These are phyloP conservation scores for Scutellaria galericulata DNA, from an alignment of 257 asterid genomes.

Conservation along the genomic window DNA sequence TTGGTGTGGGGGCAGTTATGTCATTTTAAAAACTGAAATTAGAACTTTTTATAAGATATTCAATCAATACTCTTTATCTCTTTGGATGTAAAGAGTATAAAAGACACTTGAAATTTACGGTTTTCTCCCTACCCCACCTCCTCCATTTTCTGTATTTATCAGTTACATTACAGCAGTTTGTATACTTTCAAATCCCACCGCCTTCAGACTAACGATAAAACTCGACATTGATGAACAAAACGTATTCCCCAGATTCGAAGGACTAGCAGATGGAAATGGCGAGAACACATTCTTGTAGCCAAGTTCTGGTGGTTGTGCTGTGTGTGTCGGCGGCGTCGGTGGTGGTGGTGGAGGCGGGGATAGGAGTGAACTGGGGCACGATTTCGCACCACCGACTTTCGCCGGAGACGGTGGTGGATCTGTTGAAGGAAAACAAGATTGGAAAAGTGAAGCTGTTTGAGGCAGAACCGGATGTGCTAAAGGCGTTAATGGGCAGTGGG, in stretches of 20 bases:
- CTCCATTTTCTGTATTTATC: constrained; percentile 8
- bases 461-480: constrained; percentile 67
- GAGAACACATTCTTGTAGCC: constrained; percentile 17
- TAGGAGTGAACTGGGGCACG: constrained; percentile 96
- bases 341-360: constrained; percentile 63
- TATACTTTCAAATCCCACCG: constrained; percentile 1
- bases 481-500: constrained; percentile 76
- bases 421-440: constrained; percentile 68
- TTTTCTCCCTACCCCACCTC: not conserved
- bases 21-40: constrained; percentile 6
- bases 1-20: not conserved
- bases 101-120: constrained; percentile 33
- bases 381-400: constrained; percentile 68
- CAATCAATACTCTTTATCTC: not conserved
- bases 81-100: not conserved
- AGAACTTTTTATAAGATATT: not conserved
- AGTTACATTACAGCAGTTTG: not conserved
- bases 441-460: constrained; percentile 84
- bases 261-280: constrained; percentile 38
- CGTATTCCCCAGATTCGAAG: not conserved
- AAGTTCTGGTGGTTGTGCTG: constrained; percentile 17
- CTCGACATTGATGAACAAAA: constrained; percentile 30
- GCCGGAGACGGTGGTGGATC: constrained; percentile 82
- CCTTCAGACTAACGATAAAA: not conserved
- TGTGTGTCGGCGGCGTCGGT: constrained; percentile 18